Evolutionary conservation across 495 filamentous ascomycete species (phyloP), one percentile per base, ranked within the genome.

Genomic region (Aspergillus coremiiformis): DNA sequence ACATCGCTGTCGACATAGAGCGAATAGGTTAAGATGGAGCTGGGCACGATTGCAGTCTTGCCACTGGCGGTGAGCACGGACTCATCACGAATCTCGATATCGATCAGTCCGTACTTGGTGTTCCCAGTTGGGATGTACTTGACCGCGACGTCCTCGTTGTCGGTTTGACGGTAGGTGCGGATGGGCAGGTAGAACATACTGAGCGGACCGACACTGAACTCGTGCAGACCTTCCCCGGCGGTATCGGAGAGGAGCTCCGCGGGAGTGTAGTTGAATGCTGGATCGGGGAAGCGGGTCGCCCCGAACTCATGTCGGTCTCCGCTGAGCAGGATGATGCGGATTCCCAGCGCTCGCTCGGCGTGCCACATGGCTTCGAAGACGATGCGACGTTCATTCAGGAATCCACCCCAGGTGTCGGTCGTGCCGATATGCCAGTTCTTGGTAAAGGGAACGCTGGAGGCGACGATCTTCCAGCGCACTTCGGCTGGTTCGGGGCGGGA

Each of bases 281-380:
- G 86, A 39, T 87, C 86, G 5, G 87, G 87, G 69, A 95, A 95
- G 5, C 83, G 81, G 0, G 91, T 96, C 0, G 92, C 90, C 22
- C 85, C 93, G 64, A 97, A 97, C 66, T 98, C 93, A 62, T 98
- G 93, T 4, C 93, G 70, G 59, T 98, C 93, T 10, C 93, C 93
- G 29, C 84, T 89, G 39, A 98, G 68, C 8, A 98, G 73, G 20
- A 98, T 79, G 20, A 98, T 82, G 23, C 90, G 88, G 15, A 85
- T 70, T 5, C 86, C 83, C 0, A 82, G 78, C n/a, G 72, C 72
- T 17, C 76, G 68, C 22, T 84, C 80, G 1, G 83, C 83, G 47
- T 84, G 82, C 90, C 93, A 96, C 82, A 96, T 95, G 8, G 86
- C 85, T 60, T 95, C 84, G 39, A 97, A 82, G 39, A 98, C 80